A percentile compares a stretch with the other conserved stretches of the same genome.
These are phyloP conservation scores for Conticribra guillardii DNA, from an alignment of 108 stramenopile species.

Conservation along the genomic window DNA sequence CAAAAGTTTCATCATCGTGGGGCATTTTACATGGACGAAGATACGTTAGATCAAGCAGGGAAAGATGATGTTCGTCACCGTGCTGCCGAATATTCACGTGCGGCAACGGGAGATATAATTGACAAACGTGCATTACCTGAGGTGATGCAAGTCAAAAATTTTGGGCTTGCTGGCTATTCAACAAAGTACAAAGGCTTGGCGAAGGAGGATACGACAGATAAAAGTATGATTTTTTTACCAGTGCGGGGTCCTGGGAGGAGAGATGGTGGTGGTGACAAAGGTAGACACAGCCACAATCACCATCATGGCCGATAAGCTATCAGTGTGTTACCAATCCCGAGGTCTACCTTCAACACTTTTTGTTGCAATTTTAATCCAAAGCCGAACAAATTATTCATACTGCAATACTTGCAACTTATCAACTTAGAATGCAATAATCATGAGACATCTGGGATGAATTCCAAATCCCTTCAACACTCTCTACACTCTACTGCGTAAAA, in stretches of 20 bases:
- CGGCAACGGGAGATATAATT: conserved; percentile 90
- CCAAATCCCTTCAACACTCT: too few species aligned
- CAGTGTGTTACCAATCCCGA: too few species aligned
- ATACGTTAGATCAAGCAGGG: conserved; percentile 71
- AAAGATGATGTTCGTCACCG: conserved; percentile 87
- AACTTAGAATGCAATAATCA: too few species aligned
- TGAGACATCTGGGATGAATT: too few species aligned
- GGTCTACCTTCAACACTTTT: too few species aligned
- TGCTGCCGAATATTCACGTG: conserved; percentile 80
- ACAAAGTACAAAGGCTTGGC: conserved; percentile 93
- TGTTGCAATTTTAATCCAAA: too few species aligned
- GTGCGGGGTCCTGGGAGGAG: conserved; percentile 14
- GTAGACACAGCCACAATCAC: neutral
- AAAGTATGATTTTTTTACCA: conserved; percentile 45
- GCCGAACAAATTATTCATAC: too few species aligned
- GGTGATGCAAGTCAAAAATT: conserved; percentile 95
- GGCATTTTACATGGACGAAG: conserved; percentile 98
- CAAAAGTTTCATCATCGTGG: conserved; percentile 97
- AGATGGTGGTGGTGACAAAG: neutral
- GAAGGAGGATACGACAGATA: conserved; percentile 93
- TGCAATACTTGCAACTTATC: too few species aligned
- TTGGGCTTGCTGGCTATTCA: conserved; percentile 88
- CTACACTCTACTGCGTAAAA: too few species aligned
- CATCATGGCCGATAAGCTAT: too few species aligned
- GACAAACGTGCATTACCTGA: conserved; percentile 85